These are phyloP conservation scores for Pythium sp. DNA, from an alignment of 352 stramenopile genomes.

Conservation along the genomic window DNA sequence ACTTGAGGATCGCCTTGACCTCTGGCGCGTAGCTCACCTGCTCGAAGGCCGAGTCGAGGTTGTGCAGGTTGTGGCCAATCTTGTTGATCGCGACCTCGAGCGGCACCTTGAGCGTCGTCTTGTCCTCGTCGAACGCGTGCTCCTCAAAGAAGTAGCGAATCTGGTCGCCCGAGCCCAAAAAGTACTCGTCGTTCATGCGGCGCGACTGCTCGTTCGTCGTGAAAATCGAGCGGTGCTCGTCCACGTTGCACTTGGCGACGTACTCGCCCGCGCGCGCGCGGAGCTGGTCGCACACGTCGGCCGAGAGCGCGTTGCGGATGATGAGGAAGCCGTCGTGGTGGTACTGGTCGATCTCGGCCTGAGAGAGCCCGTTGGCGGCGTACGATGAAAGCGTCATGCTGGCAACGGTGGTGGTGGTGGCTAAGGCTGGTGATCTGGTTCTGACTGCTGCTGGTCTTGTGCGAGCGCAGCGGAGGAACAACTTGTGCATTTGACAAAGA, in stretches of 20 bases:
- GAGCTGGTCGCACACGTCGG: slow-evolving; percentile 50
- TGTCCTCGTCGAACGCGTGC: slow-evolving; percentile 54
- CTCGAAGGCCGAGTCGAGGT: slow-evolving; percentile 83
- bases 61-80: slow-evolving; percentile 95
- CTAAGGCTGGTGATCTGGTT: neutral
- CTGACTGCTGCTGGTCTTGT: neutral
- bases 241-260: slow-evolving; percentile 60
- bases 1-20: slow-evolving; percentile 72
- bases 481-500: neutral
- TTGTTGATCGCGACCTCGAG: slow-evolving; percentile 91
- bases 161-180: slow-evolving; percentile 89
- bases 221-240: slow-evolving; percentile 73
- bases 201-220: slow-evolving; percentile 81
- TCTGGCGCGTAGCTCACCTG: slow-evolving; percentile 78
- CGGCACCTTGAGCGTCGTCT: slow-evolving; percentile 68
- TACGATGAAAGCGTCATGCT: slow-evolving; percentile 15
- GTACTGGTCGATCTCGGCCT: slow-evolving; percentile 61
- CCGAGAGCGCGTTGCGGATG: slow-evolving; percentile 37
- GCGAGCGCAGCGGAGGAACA: neutral
- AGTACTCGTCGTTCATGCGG: slow-evolving; percentile 90
- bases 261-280: slow-evolving; percentile 47
- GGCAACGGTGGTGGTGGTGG: neutral
- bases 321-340: slow-evolving; percentile 68
- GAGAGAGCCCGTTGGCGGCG: slow-evolving; percentile 33
- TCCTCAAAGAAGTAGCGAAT: slow-evolving; percentile 96